Evolutionary conservation across 129 eudicot genomes (phyloP), one percentile per base, ranked within the genome.

Genomic region (Helichrysum umbraculigerum): DNA sequence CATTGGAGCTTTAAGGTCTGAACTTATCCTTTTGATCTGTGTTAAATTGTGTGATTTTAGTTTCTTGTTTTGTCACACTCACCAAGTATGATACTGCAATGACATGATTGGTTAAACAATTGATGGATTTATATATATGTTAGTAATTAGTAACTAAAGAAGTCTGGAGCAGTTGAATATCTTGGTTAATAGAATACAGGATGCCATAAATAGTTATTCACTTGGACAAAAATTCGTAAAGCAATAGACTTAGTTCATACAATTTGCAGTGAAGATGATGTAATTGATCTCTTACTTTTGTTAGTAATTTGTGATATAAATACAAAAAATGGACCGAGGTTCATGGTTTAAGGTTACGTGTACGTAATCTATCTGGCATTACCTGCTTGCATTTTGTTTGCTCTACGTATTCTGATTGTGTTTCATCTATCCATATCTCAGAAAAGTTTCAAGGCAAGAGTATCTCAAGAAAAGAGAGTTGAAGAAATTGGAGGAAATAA

Each of bases 381-480:
- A 14, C n/a, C 54, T 47, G 54, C 15, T 47, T 47, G 5, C 54
- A 11, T n/a, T 47, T 12, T 47, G 4, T 47, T 47, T 47, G 54
- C 6, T 47, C 12, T 14, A 47, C 5, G 54, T 47, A 47, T 47
- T 44, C 54, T 47, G 17, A 12, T 17, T 14, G 54, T 3, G 20
- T 65, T 74, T 63, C 25, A 28, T 72, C 22, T 57, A n/a, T 63
- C 30, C 41, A 29, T 57, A 5, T 65, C 78, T 69, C 90, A 91
- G 98, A 57, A 87, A 84, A 79, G 87, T 83, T 78, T 93, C 98
- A 30, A 87, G 98, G 85, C 98, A 91, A 75, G 97, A 93, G 80
- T 93, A 93, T 82, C 79, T 93, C 75, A 93, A 93, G 86, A 90
- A 93, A 83, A 88, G 98, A 81, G 97, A 93, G 88, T 87, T 83